Percentiles rank a stretch among this genome's conserved stretches.
Evolutionary conservation across 306 rosid species (phyloP).

Genomic region (Medicago truncatula): DNA sequence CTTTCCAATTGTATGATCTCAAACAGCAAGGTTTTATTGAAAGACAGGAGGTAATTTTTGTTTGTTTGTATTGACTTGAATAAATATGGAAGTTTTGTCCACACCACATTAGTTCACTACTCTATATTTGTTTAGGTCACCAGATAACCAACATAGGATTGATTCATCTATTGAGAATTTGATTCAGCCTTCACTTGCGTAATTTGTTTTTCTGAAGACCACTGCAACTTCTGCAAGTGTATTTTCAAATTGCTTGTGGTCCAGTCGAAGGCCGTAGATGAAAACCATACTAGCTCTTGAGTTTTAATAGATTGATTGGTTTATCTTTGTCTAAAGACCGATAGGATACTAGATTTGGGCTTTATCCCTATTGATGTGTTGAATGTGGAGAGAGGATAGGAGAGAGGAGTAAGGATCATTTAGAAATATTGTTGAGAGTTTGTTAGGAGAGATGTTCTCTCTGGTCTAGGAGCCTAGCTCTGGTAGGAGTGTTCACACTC

Average conservation of each 20-base stretch:
- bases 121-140: constrained; percentile 16
- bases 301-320: constrained; percentile 21
- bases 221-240: neutral
- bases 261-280: constrained; percentile 15
- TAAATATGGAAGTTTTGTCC: constrained; percentile 38
- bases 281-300: constrained; percentile 30
- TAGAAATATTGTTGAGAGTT: too few species aligned
- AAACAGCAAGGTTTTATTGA: constrained; percentile 92
- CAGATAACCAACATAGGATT: constrained; percentile 1
- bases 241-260: constrained; percentile 22
- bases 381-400: too few species aligned
- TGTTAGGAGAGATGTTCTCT: too few species aligned
- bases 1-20: constrained; percentile 85
- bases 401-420: too few species aligned
- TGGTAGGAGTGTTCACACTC: too few species aligned
- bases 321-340: constrained; percentile 20
- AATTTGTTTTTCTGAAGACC: constrained; percentile 24
- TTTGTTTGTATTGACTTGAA: constrained; percentile 14
- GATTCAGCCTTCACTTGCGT: constrained; percentile 31
- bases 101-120: constrained; percentile 27
- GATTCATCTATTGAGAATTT: constrained; percentile 31
- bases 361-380: too few species aligned
- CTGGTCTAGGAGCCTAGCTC: too few species aligned
- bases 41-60: constrained; percentile 76
- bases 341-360: too few species aligned